Base-by-base conservation (phyloP, 139 green algal genomes). In the Zygnema cylindricum region DNA sequence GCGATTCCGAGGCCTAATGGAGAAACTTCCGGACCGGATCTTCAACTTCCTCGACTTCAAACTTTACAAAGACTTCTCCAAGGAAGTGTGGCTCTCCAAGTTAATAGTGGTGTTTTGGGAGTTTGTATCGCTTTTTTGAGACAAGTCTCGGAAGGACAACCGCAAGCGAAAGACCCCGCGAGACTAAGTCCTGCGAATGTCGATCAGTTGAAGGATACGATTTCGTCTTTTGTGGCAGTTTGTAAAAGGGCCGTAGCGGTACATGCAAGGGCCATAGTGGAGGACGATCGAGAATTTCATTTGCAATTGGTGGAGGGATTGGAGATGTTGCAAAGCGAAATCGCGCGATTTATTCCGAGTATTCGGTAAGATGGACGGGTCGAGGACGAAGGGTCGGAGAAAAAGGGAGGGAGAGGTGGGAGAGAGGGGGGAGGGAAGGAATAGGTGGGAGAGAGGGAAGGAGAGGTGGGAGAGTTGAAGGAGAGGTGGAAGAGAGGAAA, bases 51-150 rank as follows among this genome's bases (percentile, higher is more conserved):
- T 0, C 32, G 86, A 33, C 33, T 92, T 69, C 43, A 78, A 71
- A 75, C 69, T n/a, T 43, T 92, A 82, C 88, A 92, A 69, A 54
- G 88, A 35, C 25, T 92, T 41, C 88, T 92, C 21, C 88, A 92
- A 38, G 88, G 88, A 21, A 92, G 88, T 43, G 88, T 92, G 25
- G 88, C 82, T 36, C 25, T 90, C 55, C 88, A 92, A 69, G 88
- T 92, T 21, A 92, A 92, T 69, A 90, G 82, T 39, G 88, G 88
- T 23, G 75, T 92, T 35, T 54, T 92, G 41, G 82, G 82, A 38
- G 83, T 92, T 25, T 92, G 88, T 63, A 86, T 86, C n/a, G 83
- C 88, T 2, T 92, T 92, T 41, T 86, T 76, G 1, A 7, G 25
- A 79, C 35, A 40, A 1, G 81, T 54, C 1, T 11, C 23, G 22